Base-by-base conservation (phyloP, 2,329 filamentous ascomycete species). In the Colletotrichum cuscutae region DNA sequence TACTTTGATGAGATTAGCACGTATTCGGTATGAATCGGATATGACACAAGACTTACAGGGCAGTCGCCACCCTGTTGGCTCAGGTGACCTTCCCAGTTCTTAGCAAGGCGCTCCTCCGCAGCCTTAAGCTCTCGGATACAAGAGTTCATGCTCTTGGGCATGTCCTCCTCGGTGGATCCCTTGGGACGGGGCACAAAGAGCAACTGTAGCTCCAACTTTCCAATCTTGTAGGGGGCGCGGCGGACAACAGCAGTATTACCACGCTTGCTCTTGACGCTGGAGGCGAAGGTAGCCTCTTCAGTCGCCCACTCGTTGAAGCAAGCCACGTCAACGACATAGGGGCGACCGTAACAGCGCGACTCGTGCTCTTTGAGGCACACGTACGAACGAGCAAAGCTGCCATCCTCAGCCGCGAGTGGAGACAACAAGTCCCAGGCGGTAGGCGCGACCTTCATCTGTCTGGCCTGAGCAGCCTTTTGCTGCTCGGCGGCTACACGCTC, bases 261-360 rank as follows among this genome's bases (percentile, higher is more conserved):
- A 75, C 94, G 94, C 90, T 98, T 98, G 87, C 94, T 98, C 89
- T 97, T 97, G 75, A 98, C 93, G 82, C 95, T 98, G 79, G 92
- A 97, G 5, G 93, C 90, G 73, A 92, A 92, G 28, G 87, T 88
- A 11, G 90, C 91, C 77, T 97, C 94, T 80, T 99, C 97, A 3
- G 94, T 92, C 0, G 97, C 97, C 97, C 97, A 99, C 84, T 99
- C 97, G 79, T 99, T 99, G 89, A 98, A 99, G 83, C 95, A 97
- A 22, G 95, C 94, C 68, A 98, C 91, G 77, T 98, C 95, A 19
- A 95, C 94, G 74, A 92, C 92, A 78, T 96, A 93, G 9, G 95
- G 95, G 22, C 97, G 92, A 46, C 97, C 97, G 78, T 94, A 99
- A 79, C 95, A 97, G 75, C 92, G 89, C 66, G 90, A 87, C 83